phyloP scores from a whole-genome alignment of 306 rosid genomes.

The Vigna unguiculata region DNA sequence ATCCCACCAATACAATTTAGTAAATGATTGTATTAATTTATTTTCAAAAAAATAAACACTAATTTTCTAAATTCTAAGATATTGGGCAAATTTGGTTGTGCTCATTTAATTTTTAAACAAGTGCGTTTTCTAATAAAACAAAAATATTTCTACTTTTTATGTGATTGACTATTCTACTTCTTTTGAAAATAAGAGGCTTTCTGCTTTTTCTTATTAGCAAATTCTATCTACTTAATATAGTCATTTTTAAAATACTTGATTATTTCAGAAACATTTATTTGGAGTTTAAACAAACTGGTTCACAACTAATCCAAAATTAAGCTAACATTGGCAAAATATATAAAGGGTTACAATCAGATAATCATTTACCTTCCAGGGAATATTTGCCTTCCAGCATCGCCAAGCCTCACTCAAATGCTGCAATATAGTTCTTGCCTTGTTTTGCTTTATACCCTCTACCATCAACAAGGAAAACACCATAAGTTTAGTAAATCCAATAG shows the following conservation, averaged over 20 bases:
- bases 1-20: background rate
- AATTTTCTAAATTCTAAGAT: background rate
- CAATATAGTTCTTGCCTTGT: slow-evolving; percentile 94
- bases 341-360: background rate
- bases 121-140: too few relatives aligned
- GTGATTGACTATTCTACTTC: too few relatives aligned
- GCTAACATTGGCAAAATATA: background rate
- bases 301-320: background rate
- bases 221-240: too few relatives aligned
- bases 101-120: too few relatives aligned
- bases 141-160: too few relatives aligned
- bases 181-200: too few relatives aligned
- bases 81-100: too few relatives aligned
- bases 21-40: background rate
- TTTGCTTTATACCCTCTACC: slow-evolving; percentile 98
- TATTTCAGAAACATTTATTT: too few relatives aligned
- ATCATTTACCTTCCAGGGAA: slow-evolving; percentile 90
- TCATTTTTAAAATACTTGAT: too few relatives aligned
- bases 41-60: background rate
- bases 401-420: slow-evolving; percentile 99
- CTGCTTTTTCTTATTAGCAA: too few relatives aligned
- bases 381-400: slow-evolving; percentile 99
- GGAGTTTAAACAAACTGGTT: too few relatives aligned
- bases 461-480: slow-evolving; percentile 16
- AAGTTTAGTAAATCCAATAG: slow-evolving; percentile 2